Evolutionary conservation across 768 basidiomycete genomes (phyloP).

Genomic region (Agaricus sinodeliciosus): DNA sequence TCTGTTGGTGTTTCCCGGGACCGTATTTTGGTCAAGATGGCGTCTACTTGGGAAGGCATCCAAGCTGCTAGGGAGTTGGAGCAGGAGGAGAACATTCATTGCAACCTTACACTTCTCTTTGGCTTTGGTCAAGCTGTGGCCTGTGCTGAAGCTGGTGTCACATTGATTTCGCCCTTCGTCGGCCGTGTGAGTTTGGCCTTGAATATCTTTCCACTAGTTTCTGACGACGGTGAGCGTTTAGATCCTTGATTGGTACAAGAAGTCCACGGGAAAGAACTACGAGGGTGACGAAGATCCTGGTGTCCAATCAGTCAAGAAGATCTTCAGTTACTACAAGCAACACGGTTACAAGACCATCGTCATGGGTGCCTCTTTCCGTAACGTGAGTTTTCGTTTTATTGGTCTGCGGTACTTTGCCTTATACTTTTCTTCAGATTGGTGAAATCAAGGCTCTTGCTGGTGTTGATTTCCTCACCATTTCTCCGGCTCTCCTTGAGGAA

Average conservation of each 20-base stretch:
- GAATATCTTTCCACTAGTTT: slow-evolving; percentile 11
- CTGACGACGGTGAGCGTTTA: slow-evolving; percentile 20
- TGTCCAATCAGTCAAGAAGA: slow-evolving; percentile 91
- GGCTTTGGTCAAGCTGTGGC: slow-evolving; percentile 99
- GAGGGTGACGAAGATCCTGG: slow-evolving; percentile 92
- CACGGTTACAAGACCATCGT: slow-evolving; percentile 98
- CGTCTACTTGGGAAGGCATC: slow-evolving; percentile 99
- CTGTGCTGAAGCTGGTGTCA: slow-evolving; percentile 96
- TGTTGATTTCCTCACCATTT: slow-evolving; percentile 96
- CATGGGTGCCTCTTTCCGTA: slow-evolving; percentile 99
- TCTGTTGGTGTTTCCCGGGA: slow-evolving; percentile 92
- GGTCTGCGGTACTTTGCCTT: neutral
- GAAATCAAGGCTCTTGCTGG: slow-evolving; percentile 96
- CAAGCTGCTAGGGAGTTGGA: slow-evolving; percentile 97
- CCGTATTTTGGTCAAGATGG: slow-evolving; percentile 97
- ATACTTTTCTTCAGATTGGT: slow-evolving; percentile 43
- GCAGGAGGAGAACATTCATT: slow-evolving; percentile 89
- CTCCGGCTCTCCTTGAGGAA: slow-evolving; percentile 86
- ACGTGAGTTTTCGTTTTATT: slow-evolving; percentile 44
- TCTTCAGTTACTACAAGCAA: slow-evolving; percentile 99
- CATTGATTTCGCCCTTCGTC: slow-evolving; percentile 98
- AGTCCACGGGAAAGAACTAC: slow-evolving; percentile 79
- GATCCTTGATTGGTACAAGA: slow-evolving; percentile 99
- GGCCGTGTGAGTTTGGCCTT: slow-evolving; percentile 65
- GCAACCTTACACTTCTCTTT: slow-evolving; percentile 98